Evolutionary conservation across 345 rosid species (phyloP).

Genomic region (Gossypium sturtianum): DNA sequence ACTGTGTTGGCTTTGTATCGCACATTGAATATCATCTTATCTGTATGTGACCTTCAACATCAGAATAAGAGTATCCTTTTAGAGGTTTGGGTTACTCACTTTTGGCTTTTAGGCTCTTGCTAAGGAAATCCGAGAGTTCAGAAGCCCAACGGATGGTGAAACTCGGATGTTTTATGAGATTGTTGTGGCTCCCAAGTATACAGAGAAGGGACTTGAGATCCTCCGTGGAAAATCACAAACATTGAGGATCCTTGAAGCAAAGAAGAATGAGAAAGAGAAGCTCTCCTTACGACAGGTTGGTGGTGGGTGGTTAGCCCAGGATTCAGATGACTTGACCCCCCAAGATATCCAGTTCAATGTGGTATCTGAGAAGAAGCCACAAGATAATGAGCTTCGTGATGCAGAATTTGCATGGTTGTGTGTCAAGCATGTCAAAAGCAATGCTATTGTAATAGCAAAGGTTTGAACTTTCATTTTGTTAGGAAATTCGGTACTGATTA

Average conservation of each 20-base stretch:
- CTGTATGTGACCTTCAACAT: not conserved
- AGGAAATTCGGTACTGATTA: not conserved
- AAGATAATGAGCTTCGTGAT: conserved; percentile 53
- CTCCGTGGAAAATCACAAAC: conserved; percentile 92
- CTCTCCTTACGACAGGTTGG: conserved; percentile 83
- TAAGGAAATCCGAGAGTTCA: conserved; percentile 77
- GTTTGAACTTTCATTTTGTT: conserved; percentile 27
- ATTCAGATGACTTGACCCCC: conserved; percentile 77
- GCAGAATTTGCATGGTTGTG: conserved; percentile 98
- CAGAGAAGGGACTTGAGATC: conserved; percentile 79
- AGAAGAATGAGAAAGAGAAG: conserved; percentile 68
- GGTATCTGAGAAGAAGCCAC: conserved; percentile 56
- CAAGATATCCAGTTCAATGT: conserved; percentile 61
- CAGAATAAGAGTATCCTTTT: not conserved
- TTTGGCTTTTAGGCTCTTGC: conserved; percentile 54
- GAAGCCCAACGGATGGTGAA: conserved; percentile 95
- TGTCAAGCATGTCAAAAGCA: conserved; percentile 96
- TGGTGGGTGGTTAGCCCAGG: conserved; percentile 94
- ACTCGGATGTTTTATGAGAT: conserved; percentile 96
- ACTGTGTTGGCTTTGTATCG: not conserved
- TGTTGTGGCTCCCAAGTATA: conserved; percentile 86
- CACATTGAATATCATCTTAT: not conserved
- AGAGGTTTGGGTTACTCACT: conserved; percentile 8
- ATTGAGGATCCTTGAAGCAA: conserved; percentile 80
- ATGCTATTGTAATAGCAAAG: conserved; percentile 94